These are phyloP conservation scores for Globisporangium orthogonon DNA, from an alignment of 352 stramenopile genomes.

Conservation along the genomic window DNA sequence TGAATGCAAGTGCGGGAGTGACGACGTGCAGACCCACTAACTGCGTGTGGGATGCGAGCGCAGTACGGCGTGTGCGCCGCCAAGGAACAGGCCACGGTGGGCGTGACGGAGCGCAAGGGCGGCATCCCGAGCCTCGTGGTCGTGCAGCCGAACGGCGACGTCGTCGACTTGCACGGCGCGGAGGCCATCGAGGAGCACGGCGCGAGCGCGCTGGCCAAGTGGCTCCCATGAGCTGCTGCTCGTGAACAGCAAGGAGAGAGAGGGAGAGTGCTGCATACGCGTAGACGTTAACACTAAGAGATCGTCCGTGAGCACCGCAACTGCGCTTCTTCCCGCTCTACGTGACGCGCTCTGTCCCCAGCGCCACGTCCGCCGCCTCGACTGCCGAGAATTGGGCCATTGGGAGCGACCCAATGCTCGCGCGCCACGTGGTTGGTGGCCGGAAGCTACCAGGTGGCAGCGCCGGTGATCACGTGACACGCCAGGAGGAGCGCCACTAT, in stretches of 20 bases:
- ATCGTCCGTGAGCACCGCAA: background rate
- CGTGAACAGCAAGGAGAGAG: no score
- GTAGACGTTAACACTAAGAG: background rate
- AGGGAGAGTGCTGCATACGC: no score
- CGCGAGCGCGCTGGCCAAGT: conserved; percentile 33
- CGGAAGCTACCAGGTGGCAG: no score
- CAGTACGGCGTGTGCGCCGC: conserved; percentile 67
- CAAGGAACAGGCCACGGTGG: conserved; percentile 51
- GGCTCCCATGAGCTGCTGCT: conserved; percentile 20
- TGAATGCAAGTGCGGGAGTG: background rate
- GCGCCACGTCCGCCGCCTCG: background rate
- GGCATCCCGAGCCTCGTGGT: conserved; percentile 75
- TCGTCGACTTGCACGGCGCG: conserved; percentile 62
- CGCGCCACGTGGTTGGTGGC: background rate
- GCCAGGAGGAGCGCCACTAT: no score
- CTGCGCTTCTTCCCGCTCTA: background rate
- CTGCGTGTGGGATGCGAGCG: background rate
- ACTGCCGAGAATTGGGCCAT: background rate
- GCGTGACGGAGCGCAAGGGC: conserved; percentile 49
- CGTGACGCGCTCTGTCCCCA: no score
- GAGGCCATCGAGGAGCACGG: conserved; percentile 56
- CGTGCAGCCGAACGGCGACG: conserved; percentile 45
- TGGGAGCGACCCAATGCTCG: background rate
- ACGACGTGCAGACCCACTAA: background rate
- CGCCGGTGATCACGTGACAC: background rate